Conservation (phyloP, 2,329 filamentous ascomycete genomes). For the Curvularia sp. region DNA sequence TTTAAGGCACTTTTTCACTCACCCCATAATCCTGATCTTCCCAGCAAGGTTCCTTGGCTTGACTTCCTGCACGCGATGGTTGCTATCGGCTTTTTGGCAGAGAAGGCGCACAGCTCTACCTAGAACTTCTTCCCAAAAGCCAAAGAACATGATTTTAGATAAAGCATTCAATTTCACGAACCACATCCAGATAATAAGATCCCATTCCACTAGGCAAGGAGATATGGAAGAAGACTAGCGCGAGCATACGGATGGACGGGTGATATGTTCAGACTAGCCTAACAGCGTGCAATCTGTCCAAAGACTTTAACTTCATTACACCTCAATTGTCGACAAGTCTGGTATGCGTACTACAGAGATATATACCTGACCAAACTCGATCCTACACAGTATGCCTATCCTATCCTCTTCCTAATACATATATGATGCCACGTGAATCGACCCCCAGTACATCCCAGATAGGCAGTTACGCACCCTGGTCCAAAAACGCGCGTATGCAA, state of each 20-base stretch:
- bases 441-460: no score
- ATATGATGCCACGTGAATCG: no score
- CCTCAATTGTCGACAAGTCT: no score
- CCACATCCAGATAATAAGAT: conserved; percentile 65
- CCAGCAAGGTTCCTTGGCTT: conserved; percentile 61
- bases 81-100: conserved; percentile 58
- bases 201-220: conserved; percentile 55
- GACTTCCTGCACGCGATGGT: conserved; percentile 63
- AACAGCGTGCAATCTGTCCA: no score
- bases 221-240: conserved; percentile 58
- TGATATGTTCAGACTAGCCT: not conserved
- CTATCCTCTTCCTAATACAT: no score
- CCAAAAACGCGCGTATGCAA: no score
- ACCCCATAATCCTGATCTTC: conserved; percentile 44
- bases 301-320: no score
- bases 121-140: conserved; percentile 61
- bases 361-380: not conserved
- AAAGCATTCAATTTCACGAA: conserved; percentile 66
- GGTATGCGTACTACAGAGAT: no score
- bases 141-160: conserved; percentile 48
- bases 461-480: no score
- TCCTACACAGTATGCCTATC: no score
- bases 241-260: conserved; percentile 59
- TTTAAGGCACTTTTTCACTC: conserved; percentile 54
- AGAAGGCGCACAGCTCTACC: conserved; percentile 67